Percentiles rank a stretch among this genome's conserved stretches.
Conservation (phyloP, 2,329 filamentous ascomycete genomes). For the Aphanocladium album region DNA sequence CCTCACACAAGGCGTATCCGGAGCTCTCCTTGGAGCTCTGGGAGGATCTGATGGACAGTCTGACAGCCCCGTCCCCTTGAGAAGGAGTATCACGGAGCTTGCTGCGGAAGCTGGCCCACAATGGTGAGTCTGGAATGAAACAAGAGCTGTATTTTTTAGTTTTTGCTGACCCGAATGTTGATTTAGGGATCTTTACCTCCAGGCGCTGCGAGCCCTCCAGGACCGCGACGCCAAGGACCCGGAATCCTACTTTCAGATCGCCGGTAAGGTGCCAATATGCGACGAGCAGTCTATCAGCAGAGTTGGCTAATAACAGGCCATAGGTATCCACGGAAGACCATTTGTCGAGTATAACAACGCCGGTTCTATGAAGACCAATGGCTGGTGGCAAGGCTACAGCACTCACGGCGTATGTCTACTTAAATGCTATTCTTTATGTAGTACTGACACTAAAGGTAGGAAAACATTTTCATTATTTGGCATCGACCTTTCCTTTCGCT, state of each 20-base stretch:
- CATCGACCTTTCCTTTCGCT: conserved; percentile 52
- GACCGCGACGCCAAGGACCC: conserved; percentile 34
- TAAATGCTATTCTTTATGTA: no score
- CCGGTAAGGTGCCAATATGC: conserved; percentile 29
- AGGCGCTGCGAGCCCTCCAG: conserved; percentile 40
- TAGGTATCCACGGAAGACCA: conserved; percentile 39
- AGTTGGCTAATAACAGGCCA: conserved; percentile 4
- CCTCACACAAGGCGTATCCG: not conserved
- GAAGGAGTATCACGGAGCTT: conserved; percentile 45
- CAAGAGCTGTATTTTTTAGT: conserved; percentile 9
- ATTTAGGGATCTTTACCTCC: conserved; percentile 45
- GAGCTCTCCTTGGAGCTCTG: not conserved
- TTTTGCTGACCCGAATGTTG: not conserved
- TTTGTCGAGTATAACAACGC: conserved; percentile 38
- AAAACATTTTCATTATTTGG: conserved; percentile 47
- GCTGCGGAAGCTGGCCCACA: conserved; percentile 36
- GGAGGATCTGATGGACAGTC: not conserved
- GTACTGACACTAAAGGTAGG: conserved; percentile 24
- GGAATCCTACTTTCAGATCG: conserved; percentile 46
- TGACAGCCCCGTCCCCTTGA: conserved; percentile 31
- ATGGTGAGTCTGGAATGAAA: conserved; percentile 25
- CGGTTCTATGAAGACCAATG: conserved; percentile 25
- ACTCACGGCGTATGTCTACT: conserved; percentile 39
- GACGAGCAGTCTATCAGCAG: no score
- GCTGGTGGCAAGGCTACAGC: conserved; percentile 37